Evolutionary conservation across 345 rosid genomes (phyloP).

Genomic region (Trapa incisa): DNA sequence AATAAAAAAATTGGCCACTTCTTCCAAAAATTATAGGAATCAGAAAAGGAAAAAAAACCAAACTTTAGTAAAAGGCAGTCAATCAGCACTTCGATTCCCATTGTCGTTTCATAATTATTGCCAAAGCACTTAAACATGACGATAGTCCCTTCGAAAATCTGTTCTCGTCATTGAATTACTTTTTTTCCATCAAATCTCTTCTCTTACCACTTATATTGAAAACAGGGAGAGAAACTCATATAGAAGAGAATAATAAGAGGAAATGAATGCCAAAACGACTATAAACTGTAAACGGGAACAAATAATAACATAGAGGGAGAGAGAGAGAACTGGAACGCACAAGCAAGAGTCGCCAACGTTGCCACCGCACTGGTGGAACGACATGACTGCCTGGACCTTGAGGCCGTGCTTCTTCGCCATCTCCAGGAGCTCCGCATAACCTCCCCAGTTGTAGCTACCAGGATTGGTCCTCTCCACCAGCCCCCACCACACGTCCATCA

Average conservation of each 20-base stretch:
- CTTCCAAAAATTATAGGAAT: too few species aligned
- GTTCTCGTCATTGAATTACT: too few species aligned
- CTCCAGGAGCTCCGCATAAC: constrained; percentile 68
- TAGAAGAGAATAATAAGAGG: not conserved
- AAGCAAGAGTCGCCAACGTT: constrained; percentile 94
- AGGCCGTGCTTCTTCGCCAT: constrained; percentile 86
- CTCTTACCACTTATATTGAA: not conserved
- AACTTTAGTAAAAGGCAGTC: too few species aligned
- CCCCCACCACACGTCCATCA: constrained; percentile 99
- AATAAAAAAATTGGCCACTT: too few species aligned
- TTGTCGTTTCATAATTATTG: too few species aligned
- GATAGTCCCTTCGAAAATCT: too few species aligned
- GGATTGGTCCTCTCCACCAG: constrained; percentile 84
- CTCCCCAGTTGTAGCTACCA: constrained; percentile 89
- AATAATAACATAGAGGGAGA: not conserved
- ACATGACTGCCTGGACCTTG: constrained; percentile 97
- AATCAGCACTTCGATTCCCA: too few species aligned
- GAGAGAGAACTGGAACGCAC: constrained; percentile 28
- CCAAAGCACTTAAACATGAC: too few species aligned
- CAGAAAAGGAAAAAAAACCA: too few species aligned
- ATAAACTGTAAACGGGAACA: too few species aligned
- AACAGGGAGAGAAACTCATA: not conserved
- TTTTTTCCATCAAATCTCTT: too few species aligned
- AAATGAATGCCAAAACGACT: not conserved
- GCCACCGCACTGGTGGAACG: constrained; percentile 98